A percentile compares a stretch with the other conserved stretches of the same genome.
Evolutionary conservation across 306 rosid genomes (phyloP).

Genomic region (Medicago truncatula): DNA sequence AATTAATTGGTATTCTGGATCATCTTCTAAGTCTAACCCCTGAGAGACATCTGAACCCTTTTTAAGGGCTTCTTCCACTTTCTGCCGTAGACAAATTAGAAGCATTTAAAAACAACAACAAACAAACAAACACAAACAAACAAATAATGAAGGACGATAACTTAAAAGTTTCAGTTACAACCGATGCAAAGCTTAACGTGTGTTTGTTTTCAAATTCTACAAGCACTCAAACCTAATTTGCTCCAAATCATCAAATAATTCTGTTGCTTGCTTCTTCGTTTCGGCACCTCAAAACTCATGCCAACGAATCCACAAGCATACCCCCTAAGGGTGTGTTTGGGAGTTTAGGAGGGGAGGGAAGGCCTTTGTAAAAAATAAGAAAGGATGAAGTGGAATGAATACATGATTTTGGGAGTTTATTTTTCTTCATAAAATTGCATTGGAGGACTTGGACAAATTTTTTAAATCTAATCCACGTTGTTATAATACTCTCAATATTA

Average conservation of each 20-base stretch:
- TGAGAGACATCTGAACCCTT: conserved; percentile 70
- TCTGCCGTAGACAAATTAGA: conserved; percentile 56
- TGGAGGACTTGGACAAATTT: too few relatives aligned
- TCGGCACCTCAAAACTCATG: neutral
- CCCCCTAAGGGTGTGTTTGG: neutral
- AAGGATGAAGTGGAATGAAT: too few relatives aligned
- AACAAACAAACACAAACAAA: neutral
- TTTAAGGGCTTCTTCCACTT: conserved; percentile 86
- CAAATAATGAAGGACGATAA: conserved; percentile 23
- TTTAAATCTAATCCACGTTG: too few relatives aligned
- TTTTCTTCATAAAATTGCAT: too few relatives aligned
- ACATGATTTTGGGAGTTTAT: too few relatives aligned
- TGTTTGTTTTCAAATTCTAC: neutral
- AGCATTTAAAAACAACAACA: neutral
- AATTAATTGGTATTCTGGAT: conserved; percentile 93
- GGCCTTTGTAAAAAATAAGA: too few relatives aligned
- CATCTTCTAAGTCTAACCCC: conserved; percentile 80
- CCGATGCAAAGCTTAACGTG: conserved; percentile 18
- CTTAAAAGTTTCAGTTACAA: conserved; percentile 20
- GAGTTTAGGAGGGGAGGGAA: too few relatives aligned
- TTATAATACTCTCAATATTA: too few relatives aligned
- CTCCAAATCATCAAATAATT: conserved; percentile 43
- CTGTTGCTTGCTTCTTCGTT: neutral
- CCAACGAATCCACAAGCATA: neutral
- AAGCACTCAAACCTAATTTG: conserved; percentile 38